Conservation (phyloP, 2,329 filamentous ascomycete genomes). For the Trichoderma lentiforme region DNA sequence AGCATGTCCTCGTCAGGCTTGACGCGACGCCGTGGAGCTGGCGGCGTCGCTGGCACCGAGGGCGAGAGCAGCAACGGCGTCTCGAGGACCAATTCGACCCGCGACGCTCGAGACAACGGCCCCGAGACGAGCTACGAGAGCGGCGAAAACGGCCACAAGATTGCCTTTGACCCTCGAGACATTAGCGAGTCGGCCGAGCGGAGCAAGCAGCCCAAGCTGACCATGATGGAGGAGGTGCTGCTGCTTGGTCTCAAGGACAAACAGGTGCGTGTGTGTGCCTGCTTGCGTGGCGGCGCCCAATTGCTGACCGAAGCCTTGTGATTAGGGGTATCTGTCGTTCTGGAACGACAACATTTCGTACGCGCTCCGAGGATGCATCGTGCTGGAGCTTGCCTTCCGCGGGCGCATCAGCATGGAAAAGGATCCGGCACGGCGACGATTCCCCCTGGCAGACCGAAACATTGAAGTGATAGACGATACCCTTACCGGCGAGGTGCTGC, state of each 20-base stretch:
- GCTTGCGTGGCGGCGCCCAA: not conserved
- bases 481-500: constrained; percentile 90
- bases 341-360: constrained; percentile 99
- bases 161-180: constrained; percentile 94
- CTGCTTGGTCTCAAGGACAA: constrained; percentile 97
- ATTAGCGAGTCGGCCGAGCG: constrained; percentile 95
- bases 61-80: constrained; percentile 55
- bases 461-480: constrained; percentile 98
- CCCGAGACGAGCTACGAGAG: constrained; percentile 85
- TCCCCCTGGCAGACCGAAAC: constrained; percentile 85
- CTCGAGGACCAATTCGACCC: constrained; percentile 56
- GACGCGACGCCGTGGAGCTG: constrained; percentile 64
- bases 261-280: constrained; percentile 63
- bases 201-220: constrained; percentile 97
- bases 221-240: constrained; percentile 97
- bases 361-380: constrained; percentile 93
- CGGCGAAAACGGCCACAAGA: constrained; percentile 95
- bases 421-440: constrained; percentile 85
- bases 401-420: constrained; percentile 98
- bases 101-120: constrained; percentile 51
- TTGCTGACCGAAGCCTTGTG: constrained; percentile 13
- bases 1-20: constrained; percentile 49
- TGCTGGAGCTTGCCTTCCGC: constrained; percentile 93
- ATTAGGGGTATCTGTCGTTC: constrained; percentile 92
- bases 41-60: constrained; percentile 54